phyloP scores from a whole-genome alignment of 176 grass and related monocot genomes.

The Neostapfia colusana region DNA sequence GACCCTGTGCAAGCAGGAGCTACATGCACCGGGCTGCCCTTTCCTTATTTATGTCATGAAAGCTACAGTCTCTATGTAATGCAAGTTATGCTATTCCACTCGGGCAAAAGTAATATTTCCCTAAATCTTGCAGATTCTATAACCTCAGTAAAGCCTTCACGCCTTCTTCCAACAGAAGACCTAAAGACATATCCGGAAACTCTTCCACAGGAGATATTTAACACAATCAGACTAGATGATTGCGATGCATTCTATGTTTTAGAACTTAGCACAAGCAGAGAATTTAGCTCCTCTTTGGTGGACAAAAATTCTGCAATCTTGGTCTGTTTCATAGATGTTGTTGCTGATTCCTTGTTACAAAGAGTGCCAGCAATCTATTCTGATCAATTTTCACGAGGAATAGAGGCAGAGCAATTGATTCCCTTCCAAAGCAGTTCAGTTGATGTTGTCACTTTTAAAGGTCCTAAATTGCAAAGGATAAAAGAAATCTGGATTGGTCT shows the following conservation, averaged over 20 bases:
- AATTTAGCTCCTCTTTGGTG: conserved; percentile 69
- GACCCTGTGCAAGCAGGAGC: no score
- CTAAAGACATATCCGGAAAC: conserved; percentile 44
- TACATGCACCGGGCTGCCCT: no score
- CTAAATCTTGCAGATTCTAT: conserved; percentile 57
- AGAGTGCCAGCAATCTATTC: conserved; percentile 57
- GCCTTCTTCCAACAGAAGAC: conserved; percentile 58
- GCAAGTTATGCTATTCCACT: not conserved
- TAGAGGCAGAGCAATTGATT: conserved; percentile 26
- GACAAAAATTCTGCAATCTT: conserved; percentile 70
- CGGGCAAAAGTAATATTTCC: not conserved
- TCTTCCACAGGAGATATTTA: conserved; percentile 55
- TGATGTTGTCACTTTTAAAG: conserved; percentile 69
- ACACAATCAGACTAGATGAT: conserved; percentile 48
- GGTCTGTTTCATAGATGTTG: conserved; percentile 63
- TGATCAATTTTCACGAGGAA: conserved; percentile 26
- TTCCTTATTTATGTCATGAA: conserved; percentile 9
- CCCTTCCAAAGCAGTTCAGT: conserved; percentile 73
- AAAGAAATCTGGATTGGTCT: conserved; percentile 89
- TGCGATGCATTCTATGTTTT: conserved; percentile 70
- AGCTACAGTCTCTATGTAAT: not conserved
- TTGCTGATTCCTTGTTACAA: conserved; percentile 69
- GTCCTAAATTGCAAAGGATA: conserved; percentile 59
- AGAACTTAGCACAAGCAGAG: conserved; percentile 70
- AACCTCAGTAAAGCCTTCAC: conserved; percentile 60